Evolutionary conservation across 768 basidiomycete genomes (phyloP).

Genomic region (Postia placenta): DNA sequence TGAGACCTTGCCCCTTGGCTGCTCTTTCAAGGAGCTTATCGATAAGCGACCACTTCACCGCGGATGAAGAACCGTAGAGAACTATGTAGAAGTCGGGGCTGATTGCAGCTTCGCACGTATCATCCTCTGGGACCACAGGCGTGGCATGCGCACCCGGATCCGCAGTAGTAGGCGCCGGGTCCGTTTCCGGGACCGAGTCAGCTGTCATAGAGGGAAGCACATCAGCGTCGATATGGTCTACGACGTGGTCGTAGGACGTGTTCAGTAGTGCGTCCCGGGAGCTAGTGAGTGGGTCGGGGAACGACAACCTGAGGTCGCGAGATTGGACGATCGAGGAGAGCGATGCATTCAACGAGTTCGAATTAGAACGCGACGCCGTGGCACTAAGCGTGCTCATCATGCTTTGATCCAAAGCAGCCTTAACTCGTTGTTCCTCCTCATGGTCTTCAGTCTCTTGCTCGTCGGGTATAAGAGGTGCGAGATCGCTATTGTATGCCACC

Average conservation of each 20-base stretch:
- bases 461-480: conserved; percentile 12
- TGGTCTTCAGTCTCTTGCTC: conserved; percentile 25
- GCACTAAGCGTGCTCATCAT: conserved; percentile 73
- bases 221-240: conserved; percentile 27
- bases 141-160: conserved; percentile 26
- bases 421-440: conserved; percentile 62
- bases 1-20: conserved; percentile 24
- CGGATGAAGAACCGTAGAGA: conserved; percentile 59
- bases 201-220: conserved; percentile 16
- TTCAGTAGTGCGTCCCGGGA: conserved; percentile 53
- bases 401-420: conserved; percentile 76
- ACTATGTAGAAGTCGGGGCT: conserved; percentile 50
- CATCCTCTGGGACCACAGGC: conserved; percentile 31
- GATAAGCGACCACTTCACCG: conserved; percentile 57
- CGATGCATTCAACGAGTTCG: conserved; percentile 44
- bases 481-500: background rate
- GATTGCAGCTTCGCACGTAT: conserved; percentile 16
- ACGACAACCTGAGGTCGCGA: conserved; percentile 73
- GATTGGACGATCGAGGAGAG: conserved; percentile 48
- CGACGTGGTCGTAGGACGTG: conserved; percentile 50
- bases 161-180: conserved; percentile 22
- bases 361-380: conserved; percentile 51
- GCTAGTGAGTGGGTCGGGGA: conserved; percentile 78
- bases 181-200: conserved; percentile 9
- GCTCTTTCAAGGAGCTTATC: conserved; percentile 53